A percentile compares a stretch with the other conserved stretches of the same genome.
Conservation (phyloP, 306 rosid species). For the Castanopsis chinensis region DNA sequence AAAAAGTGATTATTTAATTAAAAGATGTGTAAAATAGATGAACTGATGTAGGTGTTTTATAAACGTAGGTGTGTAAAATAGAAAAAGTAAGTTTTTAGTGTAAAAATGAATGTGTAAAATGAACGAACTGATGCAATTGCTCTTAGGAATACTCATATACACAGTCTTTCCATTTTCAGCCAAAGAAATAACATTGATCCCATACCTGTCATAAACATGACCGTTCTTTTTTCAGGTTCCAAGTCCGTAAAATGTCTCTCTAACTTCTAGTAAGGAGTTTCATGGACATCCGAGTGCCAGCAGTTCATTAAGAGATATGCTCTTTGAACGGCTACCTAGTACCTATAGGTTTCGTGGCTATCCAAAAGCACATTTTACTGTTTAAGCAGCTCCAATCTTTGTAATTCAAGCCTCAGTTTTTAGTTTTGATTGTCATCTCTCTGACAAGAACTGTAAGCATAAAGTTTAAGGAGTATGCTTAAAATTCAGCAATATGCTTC, state of each 20-base stretch:
- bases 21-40: too few species aligned
- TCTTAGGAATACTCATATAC: background rate
- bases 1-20: too few species aligned
- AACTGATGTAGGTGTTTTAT: too few species aligned
- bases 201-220: background rate
- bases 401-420: conserved; percentile 32
- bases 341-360: conserved; percentile 33
- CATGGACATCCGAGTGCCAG: conserved; percentile 46
- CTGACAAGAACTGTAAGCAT: too few species aligned
- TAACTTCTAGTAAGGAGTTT: conserved; percentile 69
- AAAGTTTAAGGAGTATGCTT: too few species aligned
- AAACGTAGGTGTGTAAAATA: too few species aligned
- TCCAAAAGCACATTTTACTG: conserved; percentile 42
- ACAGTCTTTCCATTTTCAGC: background rate
- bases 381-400: conserved; percentile 39
- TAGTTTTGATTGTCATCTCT: conserved; percentile 15
- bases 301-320: conserved; percentile 37
- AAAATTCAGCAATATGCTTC: too few species aligned
- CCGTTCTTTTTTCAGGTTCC: conserved; percentile 53
- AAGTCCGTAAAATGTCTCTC: conserved; percentile 73
- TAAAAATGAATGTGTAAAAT: too few species aligned
- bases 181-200: background rate
- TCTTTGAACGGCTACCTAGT: conserved; percentile 38
- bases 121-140: too few species aligned
- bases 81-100: too few species aligned